Conservation (phyloP, 768 basidiomycete genomes). For the Phaffia australis region DNA sequence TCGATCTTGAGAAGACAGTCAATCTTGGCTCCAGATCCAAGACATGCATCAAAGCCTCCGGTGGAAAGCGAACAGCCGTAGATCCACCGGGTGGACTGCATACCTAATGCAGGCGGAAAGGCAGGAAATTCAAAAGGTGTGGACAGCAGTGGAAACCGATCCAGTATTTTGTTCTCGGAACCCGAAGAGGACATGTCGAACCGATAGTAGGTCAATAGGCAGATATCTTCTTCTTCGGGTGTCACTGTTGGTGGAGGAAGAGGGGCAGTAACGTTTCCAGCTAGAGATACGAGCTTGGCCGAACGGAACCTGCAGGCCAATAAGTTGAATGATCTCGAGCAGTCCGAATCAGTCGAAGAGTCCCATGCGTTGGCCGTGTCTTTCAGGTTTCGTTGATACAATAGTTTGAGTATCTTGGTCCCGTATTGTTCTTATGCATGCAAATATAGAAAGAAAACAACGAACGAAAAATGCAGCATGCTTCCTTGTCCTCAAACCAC, state of each 20-base stretch:
- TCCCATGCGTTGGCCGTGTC: conserved; percentile 41
- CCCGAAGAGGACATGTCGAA: conserved; percentile 30
- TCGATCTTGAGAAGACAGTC: conserved; percentile 41
- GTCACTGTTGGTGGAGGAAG: conserved; percentile 25
- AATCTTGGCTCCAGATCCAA: conserved; percentile 41
- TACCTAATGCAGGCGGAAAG: conserved; percentile 31
- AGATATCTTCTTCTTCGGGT: conserved; percentile 35
- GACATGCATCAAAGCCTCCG: conserved; percentile 38
- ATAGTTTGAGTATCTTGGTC: neutral
- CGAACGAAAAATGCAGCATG: conserved; percentile 39
- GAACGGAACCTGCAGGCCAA: conserved; percentile 38
- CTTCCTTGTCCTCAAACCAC: conserved; percentile 36
- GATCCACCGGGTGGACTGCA: conserved; percentile 36
- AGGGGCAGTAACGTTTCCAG: conserved; percentile 37
- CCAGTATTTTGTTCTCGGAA: conserved; percentile 27
- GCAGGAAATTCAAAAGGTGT: conserved; percentile 42
- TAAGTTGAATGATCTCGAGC: conserved; percentile 33
- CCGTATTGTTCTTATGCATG: neutral
- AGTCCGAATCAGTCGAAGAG: conserved; percentile 22
- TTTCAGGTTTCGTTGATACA: neutral
- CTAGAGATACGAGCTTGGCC: conserved; percentile 40
- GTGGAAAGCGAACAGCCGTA: conserved; percentile 40
- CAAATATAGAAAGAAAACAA: neutral
- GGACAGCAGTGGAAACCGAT: conserved; percentile 37
- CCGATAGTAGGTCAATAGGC: conserved; percentile 38